Evolutionary conservation across 2,329 filamentous ascomycete genomes (phyloP).

Genomic region (Metarhizium rileyi): DNA sequence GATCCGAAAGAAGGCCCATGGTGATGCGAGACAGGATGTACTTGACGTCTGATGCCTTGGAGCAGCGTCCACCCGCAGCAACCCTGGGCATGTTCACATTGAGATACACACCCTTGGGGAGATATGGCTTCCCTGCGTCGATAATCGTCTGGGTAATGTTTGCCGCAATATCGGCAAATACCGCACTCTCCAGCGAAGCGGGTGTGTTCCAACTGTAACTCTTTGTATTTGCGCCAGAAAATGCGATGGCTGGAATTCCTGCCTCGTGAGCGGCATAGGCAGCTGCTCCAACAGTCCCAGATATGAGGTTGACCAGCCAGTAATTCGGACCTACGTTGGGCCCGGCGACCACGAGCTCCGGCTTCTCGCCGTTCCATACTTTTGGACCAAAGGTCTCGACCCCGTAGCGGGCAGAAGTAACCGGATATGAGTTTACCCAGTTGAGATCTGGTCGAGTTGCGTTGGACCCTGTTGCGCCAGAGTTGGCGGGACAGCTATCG

Average conservation of each 20-base stretch:
- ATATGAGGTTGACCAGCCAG: no score
- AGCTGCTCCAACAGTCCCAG: constrained; percentile 47
- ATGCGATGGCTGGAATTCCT: constrained; percentile 57
- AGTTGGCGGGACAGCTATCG: constrained; percentile 48
- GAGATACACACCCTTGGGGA: constrained; percentile 50
- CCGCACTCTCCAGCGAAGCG: constrained; percentile 38
- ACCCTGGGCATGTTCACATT: constrained; percentile 58
- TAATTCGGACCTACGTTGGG: constrained; percentile 47
- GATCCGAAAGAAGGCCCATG: constrained; percentile 38
- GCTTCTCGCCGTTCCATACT: constrained; percentile 37
- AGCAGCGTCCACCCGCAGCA: constrained; percentile 38
- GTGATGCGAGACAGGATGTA: constrained; percentile 57
- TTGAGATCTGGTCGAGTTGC: constrained; percentile 47
- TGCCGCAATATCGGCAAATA: constrained; percentile 56
- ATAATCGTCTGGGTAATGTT: constrained; percentile 47
- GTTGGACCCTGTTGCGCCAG: constrained; percentile 47
- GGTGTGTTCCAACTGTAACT: constrained; percentile 47
- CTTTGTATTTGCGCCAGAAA: constrained; percentile 45
- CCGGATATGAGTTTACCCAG: constrained; percentile 64
- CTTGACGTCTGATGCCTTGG: constrained; percentile 42
- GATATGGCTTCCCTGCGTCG: constrained; percentile 48
- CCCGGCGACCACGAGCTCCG: constrained; percentile 18
- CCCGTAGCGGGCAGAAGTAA: constrained; percentile 53
- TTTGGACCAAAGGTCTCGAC: constrained; percentile 45
- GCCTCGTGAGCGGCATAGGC: constrained; percentile 43